Base-by-base conservation (phyloP, 2,329 filamentous ascomycete species). In the Ophiostoma tasmaniense region DNA sequence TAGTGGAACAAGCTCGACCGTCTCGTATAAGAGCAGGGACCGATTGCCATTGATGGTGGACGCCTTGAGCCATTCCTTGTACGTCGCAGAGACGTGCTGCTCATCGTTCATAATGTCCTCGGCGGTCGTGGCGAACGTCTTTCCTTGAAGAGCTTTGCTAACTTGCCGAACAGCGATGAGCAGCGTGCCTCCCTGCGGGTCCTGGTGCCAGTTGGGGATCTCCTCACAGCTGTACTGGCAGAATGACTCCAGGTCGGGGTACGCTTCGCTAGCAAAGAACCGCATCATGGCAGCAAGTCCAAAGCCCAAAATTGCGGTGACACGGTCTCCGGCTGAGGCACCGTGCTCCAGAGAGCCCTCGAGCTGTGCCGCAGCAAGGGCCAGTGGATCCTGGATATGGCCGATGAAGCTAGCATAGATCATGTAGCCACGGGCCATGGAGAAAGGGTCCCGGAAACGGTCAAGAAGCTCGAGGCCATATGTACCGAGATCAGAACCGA, bases 221-320 rank as follows among this genome's bases (percentile, higher is more conserved):
- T 93, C 90, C 71, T 92, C 85, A 71, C 88, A 89, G n/a, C 87
- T 85, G 71, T 89, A 91, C 65, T 87, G 84, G 73, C 89, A 90
- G 75, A 87, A 91, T 0, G 84, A 83, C 75, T 93, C 90, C 0
- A 92, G 79, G 69, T 93, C 90, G 17, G 81, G 80, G 65, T 88
- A 81, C 70, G 91, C 89, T 72, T 91, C 87, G 72, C 88, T 89
- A 14, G 86, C 84, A 76, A 89, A 92, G 69, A 93, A 85, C 72
- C 86, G 88, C 73, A 89, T 85, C 72, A 86, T 84, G 2, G 88
- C 87, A 39, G 85, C 83, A 25, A 92, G 80, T 0, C 90, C 91
- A 67, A 90, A 86, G 73, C 89, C 90, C 11, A 93, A 80, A 39
- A 93, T 87, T 7, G 89, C 87, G 1, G 90, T 85, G 67, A 90